phyloP scores from a whole-genome alignment of 345 rosid genomes.

The Salix dunnii region DNA sequence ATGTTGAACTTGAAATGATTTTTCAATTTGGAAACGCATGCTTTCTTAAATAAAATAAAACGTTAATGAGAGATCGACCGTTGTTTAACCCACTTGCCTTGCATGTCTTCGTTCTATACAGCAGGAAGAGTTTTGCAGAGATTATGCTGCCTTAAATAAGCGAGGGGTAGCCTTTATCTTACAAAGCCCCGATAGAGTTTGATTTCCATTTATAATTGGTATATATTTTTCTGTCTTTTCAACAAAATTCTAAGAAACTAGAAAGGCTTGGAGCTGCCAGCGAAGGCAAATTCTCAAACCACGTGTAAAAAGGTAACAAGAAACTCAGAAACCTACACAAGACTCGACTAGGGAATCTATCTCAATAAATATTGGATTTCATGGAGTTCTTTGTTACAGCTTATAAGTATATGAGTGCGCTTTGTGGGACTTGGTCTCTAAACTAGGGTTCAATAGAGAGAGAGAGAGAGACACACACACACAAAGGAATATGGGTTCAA shows the following conservation, averaged over 20 bases:
- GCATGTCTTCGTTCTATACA: not conserved
- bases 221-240: too few species aligned
- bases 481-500: slow-evolving; percentile 7
- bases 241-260: too few species aligned
- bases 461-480: not conserved
- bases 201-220: too few species aligned
- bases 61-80: not conserved
- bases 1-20: too few species aligned
- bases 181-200: too few species aligned
- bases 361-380: not conserved
- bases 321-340: not conserved
- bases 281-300: not conserved
- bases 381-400: not conserved
- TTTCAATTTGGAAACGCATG: too few species aligned
- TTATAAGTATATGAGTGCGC: not conserved
- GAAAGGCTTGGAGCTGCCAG: not conserved
- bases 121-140: too few species aligned
- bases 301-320: not conserved
- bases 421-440: slow-evolving; percentile 26
- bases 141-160: not conserved
- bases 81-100: not conserved
- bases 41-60: too few species aligned
- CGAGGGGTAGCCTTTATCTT: too few species aligned
- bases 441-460: not conserved
- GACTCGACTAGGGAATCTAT: not conserved